Conservation (phyloP, 1,139 yeast genomes). For the Geotrichum citri-aurantii region DNA sequence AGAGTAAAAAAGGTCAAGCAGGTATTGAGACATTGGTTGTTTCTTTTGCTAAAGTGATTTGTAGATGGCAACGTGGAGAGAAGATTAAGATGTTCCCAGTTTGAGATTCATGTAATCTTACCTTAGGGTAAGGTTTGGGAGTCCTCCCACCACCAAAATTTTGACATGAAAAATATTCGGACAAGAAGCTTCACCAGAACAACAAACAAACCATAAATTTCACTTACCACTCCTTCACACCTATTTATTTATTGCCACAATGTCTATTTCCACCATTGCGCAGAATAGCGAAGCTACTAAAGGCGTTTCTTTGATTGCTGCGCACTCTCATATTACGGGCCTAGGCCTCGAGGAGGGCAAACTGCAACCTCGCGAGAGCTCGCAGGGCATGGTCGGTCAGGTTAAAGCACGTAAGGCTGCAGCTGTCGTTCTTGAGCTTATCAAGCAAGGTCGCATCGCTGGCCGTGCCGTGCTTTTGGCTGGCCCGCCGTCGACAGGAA, state of each 20-base stretch:
- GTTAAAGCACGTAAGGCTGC: constrained; percentile 92
- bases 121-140: constrained; percentile 4
- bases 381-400: constrained; percentile 99
- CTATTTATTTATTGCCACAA: background rate
- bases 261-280: constrained; percentile 34
- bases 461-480: constrained; percentile 95
- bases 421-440: constrained; percentile 88
- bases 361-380: constrained; percentile 68
- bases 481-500: constrained; percentile 98
- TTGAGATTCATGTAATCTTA: background rate
- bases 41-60: background rate
- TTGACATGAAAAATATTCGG: background rate
- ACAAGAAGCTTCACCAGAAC: background rate
- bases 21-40: constrained; percentile 18
- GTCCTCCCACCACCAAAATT: constrained; percentile 1
- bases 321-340: constrained; percentile 95
- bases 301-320: constrained; percentile 59
- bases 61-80: background rate
- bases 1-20: constrained; percentile 29
- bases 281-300: constrained; percentile 37
- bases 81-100: background rate
- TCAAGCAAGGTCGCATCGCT: constrained; percentile 88
- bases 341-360: constrained; percentile 81
- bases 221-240: background rate
- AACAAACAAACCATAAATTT: background rate